Evolutionary conservation across 2,329 filamentous ascomycete species (phyloP).

Genomic region (Aureobasidium subglaciale): DNA sequence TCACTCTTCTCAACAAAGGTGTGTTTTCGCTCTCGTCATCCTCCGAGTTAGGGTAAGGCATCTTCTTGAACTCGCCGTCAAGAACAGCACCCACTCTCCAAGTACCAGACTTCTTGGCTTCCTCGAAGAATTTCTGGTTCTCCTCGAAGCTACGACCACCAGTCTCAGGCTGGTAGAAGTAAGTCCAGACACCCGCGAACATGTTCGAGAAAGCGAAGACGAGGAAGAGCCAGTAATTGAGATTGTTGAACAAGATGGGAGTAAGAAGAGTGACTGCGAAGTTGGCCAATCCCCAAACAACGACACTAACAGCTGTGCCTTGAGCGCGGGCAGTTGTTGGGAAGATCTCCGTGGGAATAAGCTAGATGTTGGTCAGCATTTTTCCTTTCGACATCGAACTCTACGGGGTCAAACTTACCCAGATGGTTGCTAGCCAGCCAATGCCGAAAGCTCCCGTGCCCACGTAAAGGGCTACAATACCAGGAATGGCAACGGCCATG

Average conservation of each 20-base stretch:
- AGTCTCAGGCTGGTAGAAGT: conserved; percentile 46
- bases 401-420: conserved; percentile 30
- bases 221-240: conserved; percentile 52
- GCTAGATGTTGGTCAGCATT: conserved; percentile 14
- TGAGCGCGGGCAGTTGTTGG: conserved; percentile 49
- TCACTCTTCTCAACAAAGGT: conserved; percentile 38
- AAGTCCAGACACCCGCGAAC: conserved; percentile 50
- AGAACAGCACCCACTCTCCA: conserved; percentile 50
- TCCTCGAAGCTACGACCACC: conserved; percentile 54
- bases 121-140: conserved; percentile 52
- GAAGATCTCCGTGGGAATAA: conserved; percentile 54
- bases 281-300: conserved; percentile 52
- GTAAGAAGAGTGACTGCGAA: conserved; percentile 52
- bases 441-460: conserved; percentile 56
- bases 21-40: conserved; percentile 37
- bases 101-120: conserved; percentile 42
- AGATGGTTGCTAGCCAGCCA: conserved; percentile 53
- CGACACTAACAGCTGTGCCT: conserved; percentile 48
- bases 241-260: conserved; percentile 53
- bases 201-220: conserved; percentile 50
- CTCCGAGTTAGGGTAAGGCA: conserved; percentile 36
- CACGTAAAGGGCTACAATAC: conserved; percentile 47
- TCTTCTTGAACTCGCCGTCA: conserved; percentile 43
- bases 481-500: conserved; percentile 42
- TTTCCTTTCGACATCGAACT: no score